phyloP scores from a whole-genome alignment of 225 moss, liverwort and hornwort genomes.

The Polytrichum formosum region DNA sequence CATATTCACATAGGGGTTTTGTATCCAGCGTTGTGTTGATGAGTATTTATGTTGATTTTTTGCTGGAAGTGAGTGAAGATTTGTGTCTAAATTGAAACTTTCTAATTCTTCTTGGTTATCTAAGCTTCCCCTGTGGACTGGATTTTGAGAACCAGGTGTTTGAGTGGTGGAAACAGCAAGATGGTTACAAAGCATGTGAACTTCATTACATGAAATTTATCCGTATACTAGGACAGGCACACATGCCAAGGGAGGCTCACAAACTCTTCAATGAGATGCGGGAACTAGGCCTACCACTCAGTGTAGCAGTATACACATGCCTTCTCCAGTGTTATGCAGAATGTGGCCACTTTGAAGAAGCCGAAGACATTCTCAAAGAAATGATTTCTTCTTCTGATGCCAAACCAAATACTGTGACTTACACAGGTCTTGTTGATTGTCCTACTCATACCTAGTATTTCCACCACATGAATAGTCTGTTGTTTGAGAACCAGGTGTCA shows the following conservation, averaged over 20 bases:
- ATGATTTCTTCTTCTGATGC: slow-evolving; percentile 64
- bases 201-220: slow-evolving; percentile 77
- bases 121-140: not conserved
- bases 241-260: slow-evolving; percentile 68
- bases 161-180: slow-evolving; percentile 83
- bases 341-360: slow-evolving; percentile 70
- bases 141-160: slow-evolving; percentile 45
- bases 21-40: too few relatives aligned
- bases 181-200: slow-evolving; percentile 62
- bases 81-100: not conserved
- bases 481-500: not conserved
- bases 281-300: slow-evolving; percentile 50
- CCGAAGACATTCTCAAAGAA: slow-evolving; percentile 61
- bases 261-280: slow-evolving; percentile 81
- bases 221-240: slow-evolving; percentile 64
- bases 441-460: not conserved
- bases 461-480: not conserved
- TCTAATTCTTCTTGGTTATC: not conserved
- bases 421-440: slow-evolving; percentile 59
- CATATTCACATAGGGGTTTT: too few relatives aligned
- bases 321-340: slow-evolving; percentile 88
- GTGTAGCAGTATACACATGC: slow-evolving; percentile 68
- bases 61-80: too few relatives aligned
- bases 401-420: slow-evolving; percentile 81
- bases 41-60: too few relatives aligned